A percentile compares a stretch with the other conserved stretches of the same genome.
These are phyloP conservation scores for Kalaharituber pfeilii DNA, from an alignment of 2,329 filamentous ascomycete genomes.

Conservation along the genomic window DNA sequence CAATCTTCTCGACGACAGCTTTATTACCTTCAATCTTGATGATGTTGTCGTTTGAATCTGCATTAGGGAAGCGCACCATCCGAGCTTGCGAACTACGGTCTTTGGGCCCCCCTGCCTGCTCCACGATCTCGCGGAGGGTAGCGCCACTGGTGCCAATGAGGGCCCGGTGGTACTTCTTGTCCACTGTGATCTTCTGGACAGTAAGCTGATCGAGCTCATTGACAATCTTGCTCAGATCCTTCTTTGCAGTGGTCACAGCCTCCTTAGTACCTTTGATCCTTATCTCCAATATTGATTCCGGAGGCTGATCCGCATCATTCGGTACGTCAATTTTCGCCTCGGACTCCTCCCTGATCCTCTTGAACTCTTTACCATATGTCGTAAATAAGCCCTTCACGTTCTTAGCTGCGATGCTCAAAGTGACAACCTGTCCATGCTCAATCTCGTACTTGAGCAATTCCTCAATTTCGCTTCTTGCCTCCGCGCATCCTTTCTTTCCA, in stretches of 20 bases:
- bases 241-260: slow-evolving; percentile 81
- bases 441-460: slow-evolving; percentile 75
- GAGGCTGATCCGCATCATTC: slow-evolving; percentile 35
- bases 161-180: slow-evolving; percentile 79
- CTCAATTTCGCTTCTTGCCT: slow-evolving; percentile 78
- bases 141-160: slow-evolving; percentile 75
- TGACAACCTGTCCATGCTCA: slow-evolving; percentile 67
- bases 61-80: slow-evolving; percentile 86
- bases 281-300: slow-evolving; percentile 65
- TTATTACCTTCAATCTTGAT: slow-evolving; percentile 80
- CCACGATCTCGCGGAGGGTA: slow-evolving; percentile 71
- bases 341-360: slow-evolving; percentile 67
- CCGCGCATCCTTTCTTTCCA: slow-evolving; percentile 80
- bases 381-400: slow-evolving; percentile 91
- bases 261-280: slow-evolving; percentile 82
- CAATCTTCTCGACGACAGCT: slow-evolving; percentile 74
- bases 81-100: slow-evolving; percentile 69
- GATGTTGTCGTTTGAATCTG: slow-evolving; percentile 60
- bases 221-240: slow-evolving; percentile 62
- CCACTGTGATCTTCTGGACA: slow-evolving; percentile 74
- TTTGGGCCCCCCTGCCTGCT: slow-evolving; percentile 73
- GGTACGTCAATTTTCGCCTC: slow-evolving; percentile 87
- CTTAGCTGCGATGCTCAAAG: slow-evolving; percentile 71
- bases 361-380: slow-evolving; percentile 74
- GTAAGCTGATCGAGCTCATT: slow-evolving; percentile 77